These are phyloP conservation scores for Sisymbrium altissimum DNA, from an alignment of 345 rosid genomes.

Conservation along the genomic window DNA sequence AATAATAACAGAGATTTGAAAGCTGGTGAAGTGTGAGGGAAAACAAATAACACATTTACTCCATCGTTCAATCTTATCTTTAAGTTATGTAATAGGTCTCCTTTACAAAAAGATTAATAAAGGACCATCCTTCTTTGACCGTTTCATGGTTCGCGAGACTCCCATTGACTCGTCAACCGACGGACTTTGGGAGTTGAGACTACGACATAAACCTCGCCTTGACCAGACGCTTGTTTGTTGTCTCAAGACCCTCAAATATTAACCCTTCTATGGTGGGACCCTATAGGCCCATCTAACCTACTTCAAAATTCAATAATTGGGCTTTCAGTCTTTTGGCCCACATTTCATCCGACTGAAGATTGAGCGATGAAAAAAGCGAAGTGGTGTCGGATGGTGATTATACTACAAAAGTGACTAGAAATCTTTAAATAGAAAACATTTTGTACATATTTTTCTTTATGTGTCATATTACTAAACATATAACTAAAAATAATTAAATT, in stretches of 20 bases:
- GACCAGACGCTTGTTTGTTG: no score
- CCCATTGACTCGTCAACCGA: conserved; percentile 21
- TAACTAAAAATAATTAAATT: no score
- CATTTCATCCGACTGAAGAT: background rate
- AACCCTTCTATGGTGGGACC: background rate
- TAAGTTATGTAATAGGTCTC: conserved; percentile 9
- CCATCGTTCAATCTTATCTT: conserved; percentile 27
- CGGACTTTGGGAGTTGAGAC: background rate
- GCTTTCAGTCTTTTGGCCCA: conserved; percentile 1
- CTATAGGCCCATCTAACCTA: background rate
- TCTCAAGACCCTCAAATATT: background rate
- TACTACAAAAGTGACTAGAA: background rate
- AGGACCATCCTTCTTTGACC: conserved; percentile 22
- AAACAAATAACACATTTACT: conserved; percentile 25
- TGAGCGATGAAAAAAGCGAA: background rate
- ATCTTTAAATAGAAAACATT: no score
- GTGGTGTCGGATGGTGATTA: background rate
- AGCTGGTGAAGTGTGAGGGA: conserved; percentile 29
- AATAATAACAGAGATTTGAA: conserved; percentile 19
- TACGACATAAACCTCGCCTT: background rate
- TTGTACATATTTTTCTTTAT: no score
- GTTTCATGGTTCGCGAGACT: conserved; percentile 4
- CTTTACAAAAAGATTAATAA: background rate
- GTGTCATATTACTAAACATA: no score
- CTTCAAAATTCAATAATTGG: background rate